Base-by-base conservation (phyloP, 1,284 basidiomycete species). In the Austroboletus niveus region DNA sequence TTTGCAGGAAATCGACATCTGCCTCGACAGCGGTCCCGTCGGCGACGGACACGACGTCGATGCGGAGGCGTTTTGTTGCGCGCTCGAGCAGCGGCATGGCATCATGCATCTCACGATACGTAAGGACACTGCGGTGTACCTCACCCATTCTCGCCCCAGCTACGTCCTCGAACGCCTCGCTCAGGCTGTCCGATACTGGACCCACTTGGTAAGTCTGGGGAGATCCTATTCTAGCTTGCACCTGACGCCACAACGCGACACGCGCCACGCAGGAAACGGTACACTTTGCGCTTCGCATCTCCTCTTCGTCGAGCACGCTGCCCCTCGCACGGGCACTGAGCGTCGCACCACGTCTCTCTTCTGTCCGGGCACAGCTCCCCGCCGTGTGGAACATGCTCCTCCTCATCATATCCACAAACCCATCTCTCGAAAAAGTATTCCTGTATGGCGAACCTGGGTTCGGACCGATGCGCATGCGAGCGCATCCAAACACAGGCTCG, bases 311-410 rank as follows among this genome's bases (percentile, higher is more conserved):
- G 6, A 46, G 34, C 4, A 58, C 62, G 2, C 53, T 58, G 8
- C 53, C 48, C 7, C 48, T 65, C 17, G 61, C 61, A 24, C 51
- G 61, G 7, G 72, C 74, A 1, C 68, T 81, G 14, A 66, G 73
- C 34, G 57, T 49, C 24, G 62, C 61, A 42, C 75, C 59, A 38
- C 56, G 59, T 27, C 62, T 81, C 3, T 75, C 71, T 47, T 70
- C 68, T 1, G 68, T 81, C 49, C 66, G 71, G 34, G 76, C 79
- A 0, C 68, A 73, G 40, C 64, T 78, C 3, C 79, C 79, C 1
- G 69, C 70, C 1, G 62, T 78, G 0, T 81, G 80, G 78, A 81
- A 75, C 59, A 65, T 70, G 20, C 56, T 74, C 24, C 66, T 81
- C 49, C 68, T 78, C 47, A 50, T 68, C 35, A 65, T 80, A n/a